A percentile compares a stretch with the other conserved stretches of the same genome.
Conservation (phyloP, 768 basidiomycete species). For the Boletus reticulatus region DNA sequence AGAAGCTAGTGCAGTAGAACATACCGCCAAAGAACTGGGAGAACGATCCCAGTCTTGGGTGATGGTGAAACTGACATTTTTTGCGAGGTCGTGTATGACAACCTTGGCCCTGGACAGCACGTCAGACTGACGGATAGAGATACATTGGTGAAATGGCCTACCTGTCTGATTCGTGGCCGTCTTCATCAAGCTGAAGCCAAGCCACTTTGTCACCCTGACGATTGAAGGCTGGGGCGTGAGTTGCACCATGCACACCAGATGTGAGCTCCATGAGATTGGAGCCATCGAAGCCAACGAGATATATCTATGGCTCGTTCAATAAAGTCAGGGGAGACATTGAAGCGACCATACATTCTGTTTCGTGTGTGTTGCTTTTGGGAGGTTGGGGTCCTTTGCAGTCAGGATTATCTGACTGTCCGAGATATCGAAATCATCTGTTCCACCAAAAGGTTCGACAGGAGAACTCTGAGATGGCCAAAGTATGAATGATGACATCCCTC, state of each 20-base stretch:
- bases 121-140: background rate
- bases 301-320: constrained; percentile 48
- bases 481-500: background rate
- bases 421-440: constrained; percentile 75
- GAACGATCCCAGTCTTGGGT: constrained; percentile 88
- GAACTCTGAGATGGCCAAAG: constrained; percentile 41
- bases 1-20: background rate
- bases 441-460: constrained; percentile 89
- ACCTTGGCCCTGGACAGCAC: constrained; percentile 57
- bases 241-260: constrained; percentile 82
- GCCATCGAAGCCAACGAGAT: constrained; percentile 60
- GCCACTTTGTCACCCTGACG: constrained; percentile 67
- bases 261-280: constrained; percentile 66
- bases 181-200: constrained; percentile 85
- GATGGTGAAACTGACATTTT: constrained; percentile 65
- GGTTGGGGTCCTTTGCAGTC: constrained; percentile 79
- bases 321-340: background rate
- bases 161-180: constrained; percentile 91
- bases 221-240: constrained; percentile 69
- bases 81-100: constrained; percentile 72
- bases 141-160: constrained; percentile 19
- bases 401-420: constrained; percentile 70
- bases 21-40: constrained; percentile 33
- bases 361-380: constrained; percentile 82
- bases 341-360: constrained; percentile 66